Evolutionary conservation across 495 filamentous ascomycete species (phyloP), one percentile per base, ranked within the genome.

Genomic region (Daldinia grandis): DNA sequence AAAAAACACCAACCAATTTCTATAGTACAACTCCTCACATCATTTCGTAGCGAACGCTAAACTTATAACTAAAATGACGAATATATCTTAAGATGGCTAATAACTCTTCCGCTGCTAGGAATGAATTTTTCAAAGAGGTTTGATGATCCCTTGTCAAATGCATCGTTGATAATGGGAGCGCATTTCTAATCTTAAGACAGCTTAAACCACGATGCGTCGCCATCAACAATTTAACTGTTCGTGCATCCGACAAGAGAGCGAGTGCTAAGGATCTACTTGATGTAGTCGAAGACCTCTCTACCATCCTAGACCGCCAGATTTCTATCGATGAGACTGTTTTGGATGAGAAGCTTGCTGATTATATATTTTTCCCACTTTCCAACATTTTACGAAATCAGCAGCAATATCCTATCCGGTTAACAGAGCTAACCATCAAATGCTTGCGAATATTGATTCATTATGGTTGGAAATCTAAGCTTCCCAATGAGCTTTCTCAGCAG

Each of bases 361-460:
- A 97, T 81, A 87, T 91, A 70, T 98, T 98, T 84, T 95, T 97
- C 71, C 95, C 95, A 0, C 81, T 99, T 0, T 93, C 92, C 2
- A 91, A 96, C 66, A 88, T 98, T 54, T 90, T 99, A 69, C 89
- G 92, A 61, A 85, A 88, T 56, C 90, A 89, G 56, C 87, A 93
- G 67, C 83, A 84, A 30, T 84, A 94, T 33, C 87, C 96, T 5
- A 85, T 91, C 30, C 86, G 87, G 33, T 88, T 91, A 24, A 77
- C 95, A 4, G 95, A 99, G 78, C 72, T 90, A 25, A 87, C 89
- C 35, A 85, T 98, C 17, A 85, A 88, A 63, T 93, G 91, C 66
- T 80, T 98, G 35, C 79, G 85, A 9, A 82, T 93, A 25, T 82
- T 98, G 19, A 84, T 98, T 19, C 79, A 86, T 24, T 81, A 91